These are phyloP conservation scores for Coprinopsis strossmayeri DNA, from an alignment of 768 basidiomycete genomes.

Conservation along the genomic window DNA sequence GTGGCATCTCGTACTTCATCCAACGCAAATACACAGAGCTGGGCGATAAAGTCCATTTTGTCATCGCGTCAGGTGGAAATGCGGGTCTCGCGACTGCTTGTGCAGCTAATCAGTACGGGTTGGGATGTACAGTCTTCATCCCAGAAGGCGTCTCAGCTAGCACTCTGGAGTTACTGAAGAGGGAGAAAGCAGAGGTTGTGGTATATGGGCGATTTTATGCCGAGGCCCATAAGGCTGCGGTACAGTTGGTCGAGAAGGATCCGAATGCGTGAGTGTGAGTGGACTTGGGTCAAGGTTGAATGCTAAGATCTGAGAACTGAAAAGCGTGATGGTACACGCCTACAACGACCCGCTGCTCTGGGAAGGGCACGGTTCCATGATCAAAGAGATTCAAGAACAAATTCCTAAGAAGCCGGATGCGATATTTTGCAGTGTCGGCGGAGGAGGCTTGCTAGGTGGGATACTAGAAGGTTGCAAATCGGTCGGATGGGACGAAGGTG, in stretches of 20 bases:
- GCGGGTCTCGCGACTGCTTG: constrained; percentile 70
- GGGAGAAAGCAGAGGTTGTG: constrained; percentile 52
- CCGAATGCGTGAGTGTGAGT: constrained; percentile 42
- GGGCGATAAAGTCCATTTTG: constrained; percentile 51
- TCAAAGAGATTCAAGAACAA: constrained; percentile 55
- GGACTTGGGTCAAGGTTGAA: background rate
- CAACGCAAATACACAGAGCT: constrained; percentile 41
- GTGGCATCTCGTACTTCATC: constrained; percentile 61
- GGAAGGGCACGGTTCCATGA: constrained; percentile 75
- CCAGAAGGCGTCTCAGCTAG: constrained; percentile 45
- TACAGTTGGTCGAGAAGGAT: constrained; percentile 35
- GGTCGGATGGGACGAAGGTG: constrained; percentile 67
- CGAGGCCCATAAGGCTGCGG: constrained; percentile 49
- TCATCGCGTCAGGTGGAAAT: constrained; percentile 77
- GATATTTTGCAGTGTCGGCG: constrained; percentile 75
- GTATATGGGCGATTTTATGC: constrained; percentile 52
- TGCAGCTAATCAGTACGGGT: constrained; percentile 45
- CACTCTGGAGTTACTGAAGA: constrained; percentile 43
- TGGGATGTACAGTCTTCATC: constrained; percentile 64
- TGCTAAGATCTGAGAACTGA: constrained; percentile 6
- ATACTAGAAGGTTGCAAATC: constrained; percentile 59
- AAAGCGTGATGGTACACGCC: constrained; percentile 61
- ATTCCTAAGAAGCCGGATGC: constrained; percentile 54
- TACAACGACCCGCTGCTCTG: constrained; percentile 66
- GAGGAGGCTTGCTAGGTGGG: constrained; percentile 66